Base-by-base conservation (phyloP, 805 yeast genomes). In the Yamadazyma endophytica region DNA sequence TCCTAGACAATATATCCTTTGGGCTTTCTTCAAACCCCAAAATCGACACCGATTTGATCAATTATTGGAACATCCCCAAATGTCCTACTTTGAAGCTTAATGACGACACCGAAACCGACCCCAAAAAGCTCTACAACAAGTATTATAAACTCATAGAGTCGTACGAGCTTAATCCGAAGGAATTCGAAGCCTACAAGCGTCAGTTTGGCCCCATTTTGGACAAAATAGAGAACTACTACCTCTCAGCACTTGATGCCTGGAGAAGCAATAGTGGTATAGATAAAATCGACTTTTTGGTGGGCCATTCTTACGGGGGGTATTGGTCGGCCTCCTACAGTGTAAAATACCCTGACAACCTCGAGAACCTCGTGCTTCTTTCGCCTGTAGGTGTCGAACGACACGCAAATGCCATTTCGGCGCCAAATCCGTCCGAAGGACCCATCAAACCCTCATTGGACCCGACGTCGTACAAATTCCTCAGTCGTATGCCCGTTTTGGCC, bases 291-390 rank as follows among this genome's bases (percentile, higher is more conserved):
- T 81, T 74, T 45, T 49, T 85, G 9, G 58, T 84, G 13, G 90
- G 87, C 1, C 95, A 85, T 53, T 83, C 94, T 0, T 77, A 75
- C 41, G 95, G 95, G 19, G 92, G 87, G 0, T 79, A 82, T 44
- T 60, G 86, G 58, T 73, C 85, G 0, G 73, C 74, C 29, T 72
- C 79, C 5, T 84, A 81, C 50, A 67, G 83, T 2, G 48, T 77
- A 25, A 73, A 63, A 38, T 68, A 79, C 44, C 86, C 88, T 0
- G 50, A 70, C 0, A 50, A 64, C 4, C 64, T 85, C 5, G 56
- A 67, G 11, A 70, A 72, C 36, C 55, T 85, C 42, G 62, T 82
- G 2, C 58, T 84, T 15, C 70, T 81, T 3, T 78, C 87, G 9
- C 95, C 95, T 0, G 83, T 82, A 1, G 95, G 95, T 0, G 77